A percentile compares a stretch with the other conserved stretches of the same genome.
phyloP scores from a whole-genome alignment of 192 early-diverging fungal species.

The Obelidium mucronatum region DNA sequence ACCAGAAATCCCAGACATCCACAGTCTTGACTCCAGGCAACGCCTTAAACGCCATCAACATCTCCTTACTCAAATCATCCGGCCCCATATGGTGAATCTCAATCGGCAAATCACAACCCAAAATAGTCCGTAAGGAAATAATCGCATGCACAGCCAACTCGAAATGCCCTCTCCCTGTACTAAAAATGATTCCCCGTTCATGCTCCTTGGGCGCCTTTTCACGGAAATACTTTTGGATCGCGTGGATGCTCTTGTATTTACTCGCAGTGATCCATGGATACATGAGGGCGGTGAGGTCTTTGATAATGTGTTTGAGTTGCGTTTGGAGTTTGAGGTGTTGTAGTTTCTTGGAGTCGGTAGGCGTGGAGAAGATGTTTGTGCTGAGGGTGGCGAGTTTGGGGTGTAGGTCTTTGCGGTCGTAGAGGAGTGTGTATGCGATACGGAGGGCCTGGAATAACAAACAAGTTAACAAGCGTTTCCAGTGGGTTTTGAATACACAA shows the following conservation, averaged over 20 bases:
- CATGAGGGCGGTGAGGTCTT: slow-evolving; percentile 20
- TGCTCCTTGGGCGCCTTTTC: background rate
- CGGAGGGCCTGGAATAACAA: background rate
- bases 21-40: slow-evolving; percentile 38
- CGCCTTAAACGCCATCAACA: slow-evolving; percentile 6
- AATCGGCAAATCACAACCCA: slow-evolving; percentile 61
- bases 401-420: slow-evolving; percentile 27
- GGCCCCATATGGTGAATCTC: slow-evolving; percentile 62
- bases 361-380: background rate
- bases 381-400: background rate
- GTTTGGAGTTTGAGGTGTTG: background rate
- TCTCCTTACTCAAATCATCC: slow-evolving; percentile 11
- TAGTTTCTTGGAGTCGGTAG: background rate
- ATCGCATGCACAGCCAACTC: slow-evolving; percentile 28
- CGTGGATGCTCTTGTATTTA: slow-evolving; percentile 3
- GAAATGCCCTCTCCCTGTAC: slow-evolving; percentile 26
- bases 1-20: slow-evolving; percentile 44
- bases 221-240: background rate
- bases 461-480: background rate
- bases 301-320: slow-evolving; percentile 8
- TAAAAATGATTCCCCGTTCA: slow-evolving; percentile 14
- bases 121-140: slow-evolving; percentile 19
- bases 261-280: slow-evolving; percentile 23
- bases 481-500: background rate
- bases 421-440: slow-evolving; percentile 28